A percentile compares a stretch with the other conserved stretches of the same genome.
These are phyloP conservation scores for Delonix regia DNA, from an alignment of 306 rosid species.

Conservation along the genomic window DNA sequence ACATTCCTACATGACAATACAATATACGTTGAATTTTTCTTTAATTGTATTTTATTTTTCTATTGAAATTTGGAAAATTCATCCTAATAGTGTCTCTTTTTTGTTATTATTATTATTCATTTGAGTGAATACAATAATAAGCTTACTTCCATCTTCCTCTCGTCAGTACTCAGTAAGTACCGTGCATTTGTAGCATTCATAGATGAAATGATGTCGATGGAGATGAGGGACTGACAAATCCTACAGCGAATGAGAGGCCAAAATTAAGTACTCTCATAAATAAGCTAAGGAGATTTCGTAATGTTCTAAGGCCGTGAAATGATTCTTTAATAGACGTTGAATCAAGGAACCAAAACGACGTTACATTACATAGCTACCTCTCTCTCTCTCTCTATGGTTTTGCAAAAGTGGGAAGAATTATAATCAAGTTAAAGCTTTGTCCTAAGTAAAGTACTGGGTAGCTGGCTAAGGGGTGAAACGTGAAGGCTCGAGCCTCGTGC, in stretches of 20 bases:
- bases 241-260: not conserved
- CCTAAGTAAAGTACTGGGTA: not conserved
- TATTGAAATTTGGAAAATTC: not conserved
- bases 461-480: not conserved
- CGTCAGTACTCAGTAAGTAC: not conserved
- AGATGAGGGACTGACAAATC: not conserved
- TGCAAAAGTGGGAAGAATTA: conserved; percentile 6
- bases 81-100: not conserved
- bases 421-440: not conserved
- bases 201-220: not conserved
- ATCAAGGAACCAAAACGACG: not conserved
- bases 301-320: no score
- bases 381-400: not conserved
- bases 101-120: not conserved
- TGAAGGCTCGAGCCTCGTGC: conserved; percentile 19
- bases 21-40: not conserved
- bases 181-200: not conserved
- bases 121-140: not conserved
- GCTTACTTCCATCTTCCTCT: not conserved
- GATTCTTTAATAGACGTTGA: not conserved
- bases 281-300: not conserved
- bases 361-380: not conserved
- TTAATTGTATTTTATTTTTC: no score
- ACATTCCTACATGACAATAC: not conserved
- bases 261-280: not conserved